Percentiles rank a stretch among this genome's conserved stretches.
These are phyloP conservation scores for Serendipita sp. DNA, from an alignment of 768 basidiomycete species.

Conservation along the genomic window DNA sequence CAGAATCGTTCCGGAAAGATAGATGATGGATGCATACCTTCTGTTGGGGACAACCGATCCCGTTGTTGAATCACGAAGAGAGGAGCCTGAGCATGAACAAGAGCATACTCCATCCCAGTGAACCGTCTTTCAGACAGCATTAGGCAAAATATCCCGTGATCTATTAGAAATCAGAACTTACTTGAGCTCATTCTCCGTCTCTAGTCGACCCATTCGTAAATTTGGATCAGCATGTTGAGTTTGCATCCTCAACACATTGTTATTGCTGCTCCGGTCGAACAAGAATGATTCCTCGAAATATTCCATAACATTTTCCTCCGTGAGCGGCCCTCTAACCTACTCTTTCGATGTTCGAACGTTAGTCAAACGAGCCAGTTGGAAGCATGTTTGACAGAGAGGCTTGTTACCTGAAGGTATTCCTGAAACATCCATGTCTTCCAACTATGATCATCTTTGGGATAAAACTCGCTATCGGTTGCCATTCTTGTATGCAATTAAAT, in stretches of 20 bases:
- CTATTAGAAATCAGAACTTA: conserved; percentile 22
- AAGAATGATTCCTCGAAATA: conserved; percentile 87
- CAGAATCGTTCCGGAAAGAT: not conserved
- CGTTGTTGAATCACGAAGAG: conserved; percentile 85
- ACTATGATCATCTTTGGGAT: conserved; percentile 6
- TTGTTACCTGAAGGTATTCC: conserved; percentile 1
- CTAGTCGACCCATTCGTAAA: conserved; percentile 19
- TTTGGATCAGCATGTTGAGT: conserved; percentile 59
- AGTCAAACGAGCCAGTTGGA: not conserved
- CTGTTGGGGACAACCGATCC: conserved; percentile 64
- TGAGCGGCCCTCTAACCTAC: conserved; percentile 66
- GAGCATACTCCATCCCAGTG: conserved; percentile 72
- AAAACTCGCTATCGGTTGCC: conserved; percentile 5
- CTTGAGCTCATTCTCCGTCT: conserved; percentile 77
- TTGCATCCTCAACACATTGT: conserved; percentile 86
- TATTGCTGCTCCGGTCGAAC: conserved; percentile 88
- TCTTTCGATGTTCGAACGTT: not conserved
- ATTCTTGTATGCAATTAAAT: not conserved
- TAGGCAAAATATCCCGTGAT: not conserved
- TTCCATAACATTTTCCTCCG: conserved; percentile 65
- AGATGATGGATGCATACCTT: conserved; percentile 35
- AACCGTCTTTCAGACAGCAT: conserved; percentile 42
- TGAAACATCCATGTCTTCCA: conserved; percentile 7
- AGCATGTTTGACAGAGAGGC: not conserved
- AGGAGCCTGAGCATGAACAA: conserved; percentile 67